phyloP scores from a whole-genome alignment of 331 rosid genomes.

The Prunus yedoensis region DNA sequence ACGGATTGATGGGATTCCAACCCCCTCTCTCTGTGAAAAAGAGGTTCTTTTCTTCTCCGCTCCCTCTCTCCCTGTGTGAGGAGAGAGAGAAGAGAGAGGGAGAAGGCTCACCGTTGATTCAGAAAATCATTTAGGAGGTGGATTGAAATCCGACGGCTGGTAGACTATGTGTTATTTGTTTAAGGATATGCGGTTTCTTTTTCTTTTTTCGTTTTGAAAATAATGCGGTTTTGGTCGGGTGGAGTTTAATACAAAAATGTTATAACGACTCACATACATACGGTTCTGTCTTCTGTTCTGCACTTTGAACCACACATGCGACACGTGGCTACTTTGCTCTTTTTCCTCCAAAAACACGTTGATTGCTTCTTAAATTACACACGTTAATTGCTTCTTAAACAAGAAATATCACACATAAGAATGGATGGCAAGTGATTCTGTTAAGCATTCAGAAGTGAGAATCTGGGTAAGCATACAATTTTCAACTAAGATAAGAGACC shows the following conservation, averaged over 20 bases:
- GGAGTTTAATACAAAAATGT: neutral
- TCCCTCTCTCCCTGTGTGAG: constrained; percentile 19
- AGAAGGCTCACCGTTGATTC: constrained; percentile 30
- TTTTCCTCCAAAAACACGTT: no score
- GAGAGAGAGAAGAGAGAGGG: constrained; percentile 33
- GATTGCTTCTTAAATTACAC: no score
- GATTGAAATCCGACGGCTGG: constrained; percentile 34
- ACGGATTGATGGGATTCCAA: constrained; percentile 39
- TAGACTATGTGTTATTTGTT: neutral
- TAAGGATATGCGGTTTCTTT: neutral
- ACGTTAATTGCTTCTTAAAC: no score
- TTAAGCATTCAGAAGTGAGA: no score
- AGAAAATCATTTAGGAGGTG: neutral
- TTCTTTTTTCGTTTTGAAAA: neutral
- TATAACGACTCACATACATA: neutral
- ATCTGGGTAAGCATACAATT: no score
- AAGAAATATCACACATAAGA: no score
- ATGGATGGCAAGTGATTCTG: no score
- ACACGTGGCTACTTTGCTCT: neutral
- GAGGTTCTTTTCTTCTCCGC: constrained; percentile 45
- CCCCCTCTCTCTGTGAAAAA: constrained; percentile 32
- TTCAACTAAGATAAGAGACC: no score
- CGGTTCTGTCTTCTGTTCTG: neutral
- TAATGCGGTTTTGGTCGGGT: neutral
- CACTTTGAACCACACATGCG: neutral